These are phyloP conservation scores for Didymella sp. DNA, from an alignment of 2,329 filamentous ascomycete genomes.

Conservation along the genomic window DNA sequence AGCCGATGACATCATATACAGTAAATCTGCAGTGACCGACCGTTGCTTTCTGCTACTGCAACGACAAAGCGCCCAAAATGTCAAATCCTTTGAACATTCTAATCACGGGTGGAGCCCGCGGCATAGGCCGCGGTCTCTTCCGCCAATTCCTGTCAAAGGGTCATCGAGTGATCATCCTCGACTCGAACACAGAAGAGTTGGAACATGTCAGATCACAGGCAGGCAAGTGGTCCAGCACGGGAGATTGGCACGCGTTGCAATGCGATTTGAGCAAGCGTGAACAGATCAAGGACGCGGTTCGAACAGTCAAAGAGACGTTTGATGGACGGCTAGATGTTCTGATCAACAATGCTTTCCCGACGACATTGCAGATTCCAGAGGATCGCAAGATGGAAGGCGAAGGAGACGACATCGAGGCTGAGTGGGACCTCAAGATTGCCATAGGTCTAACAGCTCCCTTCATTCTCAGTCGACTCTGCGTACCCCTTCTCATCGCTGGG, in stretches of 20 bases:
- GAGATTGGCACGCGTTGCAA: conserved; percentile 28
- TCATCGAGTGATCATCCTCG: conserved; percentile 56
- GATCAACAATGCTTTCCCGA: conserved; percentile 48
- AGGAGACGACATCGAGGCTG: conserved; percentile 39
- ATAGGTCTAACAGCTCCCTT: conserved; percentile 47
- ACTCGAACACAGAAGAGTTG: conserved; percentile 53
- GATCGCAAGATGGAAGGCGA: conserved; percentile 42
- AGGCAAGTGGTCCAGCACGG: conserved; percentile 34
- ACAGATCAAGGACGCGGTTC: conserved; percentile 47
- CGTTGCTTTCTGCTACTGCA: not conserved
- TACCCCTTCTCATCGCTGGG: conserved; percentile 37
- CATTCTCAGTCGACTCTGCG: conserved; percentile 41
- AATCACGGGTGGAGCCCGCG: conserved; percentile 54
- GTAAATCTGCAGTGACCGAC: not conserved
- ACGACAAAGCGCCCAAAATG: not conserved
- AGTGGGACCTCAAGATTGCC: conserved; percentile 46
- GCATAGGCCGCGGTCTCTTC: conserved; percentile 56
- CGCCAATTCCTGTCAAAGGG: conserved; percentile 53
- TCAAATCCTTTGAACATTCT: conserved; percentile 36
- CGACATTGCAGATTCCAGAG: conserved; percentile 34
- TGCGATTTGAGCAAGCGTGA: conserved; percentile 53
- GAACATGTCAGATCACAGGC: conserved; percentile 44
- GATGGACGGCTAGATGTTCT: conserved; percentile 43
- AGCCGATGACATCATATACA: not conserved
- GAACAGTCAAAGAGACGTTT: conserved; percentile 48